These are phyloP conservation scores for Diaporthe amygdali DNA, from an alignment of 2,329 filamentous ascomycete genomes.

Conservation along the genomic window DNA sequence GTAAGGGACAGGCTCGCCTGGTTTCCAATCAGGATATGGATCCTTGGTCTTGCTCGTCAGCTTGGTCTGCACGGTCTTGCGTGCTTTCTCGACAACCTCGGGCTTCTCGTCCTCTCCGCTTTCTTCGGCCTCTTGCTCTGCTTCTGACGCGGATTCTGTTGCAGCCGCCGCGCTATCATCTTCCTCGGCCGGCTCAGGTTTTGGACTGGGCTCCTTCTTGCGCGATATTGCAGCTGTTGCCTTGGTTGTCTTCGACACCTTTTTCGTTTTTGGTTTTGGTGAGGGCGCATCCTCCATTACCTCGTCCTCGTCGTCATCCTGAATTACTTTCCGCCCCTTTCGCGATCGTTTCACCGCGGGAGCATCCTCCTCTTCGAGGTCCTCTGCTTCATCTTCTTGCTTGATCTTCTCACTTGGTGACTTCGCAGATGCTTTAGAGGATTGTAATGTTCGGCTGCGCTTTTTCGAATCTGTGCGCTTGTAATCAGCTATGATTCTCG, in stretches of 20 bases:
- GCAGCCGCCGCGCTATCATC: conserved; percentile 49
- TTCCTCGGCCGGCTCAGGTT: conserved; percentile 47
- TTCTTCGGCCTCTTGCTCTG: conserved; percentile 53
- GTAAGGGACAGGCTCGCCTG: conserved; percentile 88
- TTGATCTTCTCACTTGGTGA: conserved; percentile 38
- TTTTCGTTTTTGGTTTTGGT: conserved; percentile 29
- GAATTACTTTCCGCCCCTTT: conserved; percentile 50
- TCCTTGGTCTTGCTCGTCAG: conserved; percentile 70
- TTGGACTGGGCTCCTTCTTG: conserved; percentile 32
- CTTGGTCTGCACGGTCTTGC: conserved; percentile 80
- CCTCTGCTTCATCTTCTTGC: conserved; percentile 47
- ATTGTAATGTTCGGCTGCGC: conserved; percentile 39
- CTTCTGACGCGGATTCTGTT: conserved; percentile 55
- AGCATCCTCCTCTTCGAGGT: conserved; percentile 54
- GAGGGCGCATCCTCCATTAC: conserved; percentile 40
- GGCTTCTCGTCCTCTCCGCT: conserved; percentile 68
- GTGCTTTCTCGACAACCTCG: conserved; percentile 73
- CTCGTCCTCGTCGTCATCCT: conserved; percentile 58
- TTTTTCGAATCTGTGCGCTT: conserved; percentile 49
- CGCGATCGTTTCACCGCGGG: conserved; percentile 65
- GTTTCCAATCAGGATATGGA: conserved; percentile 94
- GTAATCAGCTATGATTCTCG: conserved; percentile 3
- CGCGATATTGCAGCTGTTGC: background rate
- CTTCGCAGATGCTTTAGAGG: conserved; percentile 28
- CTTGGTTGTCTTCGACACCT: conserved; percentile 35